Conservation (phyloP, 129 eudicot species). For the Escallonia rubra region DNA sequence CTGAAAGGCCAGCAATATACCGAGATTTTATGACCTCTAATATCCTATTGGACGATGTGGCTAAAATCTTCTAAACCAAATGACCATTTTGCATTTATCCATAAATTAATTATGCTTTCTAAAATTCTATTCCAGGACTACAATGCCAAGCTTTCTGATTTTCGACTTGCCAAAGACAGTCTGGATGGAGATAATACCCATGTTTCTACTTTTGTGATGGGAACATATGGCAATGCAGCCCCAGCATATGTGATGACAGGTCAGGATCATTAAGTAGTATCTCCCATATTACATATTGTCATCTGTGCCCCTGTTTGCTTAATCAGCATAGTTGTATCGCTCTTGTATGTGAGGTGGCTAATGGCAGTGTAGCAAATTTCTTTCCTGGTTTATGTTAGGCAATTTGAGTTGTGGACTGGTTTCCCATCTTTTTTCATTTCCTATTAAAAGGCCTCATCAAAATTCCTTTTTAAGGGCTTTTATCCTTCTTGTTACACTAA, state of each 20-base stretch:
- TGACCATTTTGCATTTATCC: background rate
- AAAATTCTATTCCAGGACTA: conserved; percentile 52
- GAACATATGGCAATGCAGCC: conserved; percentile 96
- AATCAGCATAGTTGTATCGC: no score
- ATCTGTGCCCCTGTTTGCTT: no score
- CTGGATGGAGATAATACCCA: conserved; percentile 93
- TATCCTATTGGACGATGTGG: conserved; percentile 77
- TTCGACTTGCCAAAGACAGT: conserved; percentile 97
- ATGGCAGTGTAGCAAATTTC: no score
- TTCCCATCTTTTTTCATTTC: no score
- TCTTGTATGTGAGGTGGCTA: no score
- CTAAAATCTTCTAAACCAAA: background rate
- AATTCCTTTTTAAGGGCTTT: no score
- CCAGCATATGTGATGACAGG: conserved; percentile 98
- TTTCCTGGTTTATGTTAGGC: no score
- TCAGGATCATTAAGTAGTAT: conserved; percentile 5
- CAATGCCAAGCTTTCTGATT: conserved; percentile 94
- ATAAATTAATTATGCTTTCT: conserved; percentile 5
- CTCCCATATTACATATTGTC: no score
- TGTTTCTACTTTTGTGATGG: conserved; percentile 96
- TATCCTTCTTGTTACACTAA: no score
- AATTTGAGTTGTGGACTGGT: no score
- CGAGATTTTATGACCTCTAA: conserved; percentile 98
- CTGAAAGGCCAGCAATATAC: conserved; percentile 83
- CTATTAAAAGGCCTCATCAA: no score